phyloP scores from a whole-genome alignment of 208 protist species.

The Crithidia brevicula region DNA sequence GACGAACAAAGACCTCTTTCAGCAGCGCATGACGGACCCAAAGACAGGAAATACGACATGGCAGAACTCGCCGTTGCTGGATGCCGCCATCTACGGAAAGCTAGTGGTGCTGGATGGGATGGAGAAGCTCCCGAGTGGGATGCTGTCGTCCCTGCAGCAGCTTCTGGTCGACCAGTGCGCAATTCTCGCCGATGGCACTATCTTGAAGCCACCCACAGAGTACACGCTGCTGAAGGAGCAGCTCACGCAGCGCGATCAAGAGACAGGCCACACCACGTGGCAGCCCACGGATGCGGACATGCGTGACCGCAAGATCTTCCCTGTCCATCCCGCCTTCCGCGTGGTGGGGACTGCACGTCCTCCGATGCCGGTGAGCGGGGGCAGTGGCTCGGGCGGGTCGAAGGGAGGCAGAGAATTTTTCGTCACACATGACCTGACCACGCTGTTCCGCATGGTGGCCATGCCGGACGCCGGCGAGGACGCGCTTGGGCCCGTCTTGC shows the following conservation, averaged over 20 bases:
- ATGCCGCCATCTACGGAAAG: conserved; percentile 81
- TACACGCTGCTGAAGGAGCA: conserved; percentile 66
- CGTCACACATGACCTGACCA: conserved; percentile 84
- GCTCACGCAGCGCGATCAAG: conserved; percentile 20
- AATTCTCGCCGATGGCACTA: conserved; percentile 84
- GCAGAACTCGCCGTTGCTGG: conserved; percentile 85
- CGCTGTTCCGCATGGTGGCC: conserved; percentile 87
- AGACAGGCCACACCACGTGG: conserved; percentile 17
- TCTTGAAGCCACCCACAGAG: conserved; percentile 71
- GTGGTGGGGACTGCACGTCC: conserved; percentile 85
- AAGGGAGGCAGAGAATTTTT: conserved; percentile 40
- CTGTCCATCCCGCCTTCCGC: conserved; percentile 92
- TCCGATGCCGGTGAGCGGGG: conserved; percentile 17
- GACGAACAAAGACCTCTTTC: conserved; percentile 94
- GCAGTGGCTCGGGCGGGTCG: conserved; percentile 22
- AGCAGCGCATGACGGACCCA: conserved; percentile 87
- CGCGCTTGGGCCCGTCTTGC: conserved; percentile 52
- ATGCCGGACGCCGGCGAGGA: conserved; percentile 62
- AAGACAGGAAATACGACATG: conserved; percentile 89
- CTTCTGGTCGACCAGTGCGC: conserved; percentile 83
- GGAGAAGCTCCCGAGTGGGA: conserved; percentile 81
- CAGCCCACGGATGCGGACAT: conserved; percentile 53
- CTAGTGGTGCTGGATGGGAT: conserved; percentile 94
- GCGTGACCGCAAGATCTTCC: conserved; percentile 57
- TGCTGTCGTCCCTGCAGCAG: conserved; percentile 82